Percentiles rank a stretch among this genome's conserved stretches.
Conservation (phyloP, 495 filamentous ascomycete species). For the Hypomontagnella monticulosa region DNA sequence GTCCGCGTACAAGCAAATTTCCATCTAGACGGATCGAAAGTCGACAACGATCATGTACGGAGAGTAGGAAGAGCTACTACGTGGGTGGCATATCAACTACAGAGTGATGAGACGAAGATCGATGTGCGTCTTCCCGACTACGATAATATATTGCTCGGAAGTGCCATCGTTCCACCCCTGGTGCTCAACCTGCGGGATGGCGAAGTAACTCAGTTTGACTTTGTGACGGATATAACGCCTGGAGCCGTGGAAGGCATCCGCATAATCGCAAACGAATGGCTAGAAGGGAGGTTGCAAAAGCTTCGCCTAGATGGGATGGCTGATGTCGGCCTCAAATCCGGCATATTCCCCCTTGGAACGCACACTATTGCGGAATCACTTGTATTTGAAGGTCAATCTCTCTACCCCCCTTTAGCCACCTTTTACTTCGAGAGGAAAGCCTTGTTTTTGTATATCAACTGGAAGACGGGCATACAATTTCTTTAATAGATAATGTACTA, state of each 20-base stretch:
- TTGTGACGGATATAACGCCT: conserved; percentile 76
- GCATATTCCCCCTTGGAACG: conserved; percentile 77
- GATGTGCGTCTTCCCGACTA: conserved; percentile 87
- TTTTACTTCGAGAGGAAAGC: conserved; percentile 62
- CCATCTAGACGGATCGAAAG: conserved; percentile 76
- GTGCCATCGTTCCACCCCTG: conserved; percentile 76
- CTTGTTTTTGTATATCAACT: conserved; percentile 44
- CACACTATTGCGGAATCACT: conserved; percentile 76
- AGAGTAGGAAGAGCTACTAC: conserved; percentile 80
- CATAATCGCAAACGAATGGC: conserved; percentile 85
- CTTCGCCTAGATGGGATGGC: conserved; percentile 76
- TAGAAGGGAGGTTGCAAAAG: conserved; percentile 75
- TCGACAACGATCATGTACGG: conserved; percentile 73
- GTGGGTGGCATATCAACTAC: conserved; percentile 79
- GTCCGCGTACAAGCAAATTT: conserved; percentile 84
- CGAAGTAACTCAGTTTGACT: conserved; percentile 76
- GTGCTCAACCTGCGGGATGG: conserved; percentile 79
- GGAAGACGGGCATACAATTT: conserved; percentile 1
- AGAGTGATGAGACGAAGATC: conserved; percentile 73
- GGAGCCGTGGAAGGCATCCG: conserved; percentile 82
- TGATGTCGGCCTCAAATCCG: conserved; percentile 75
- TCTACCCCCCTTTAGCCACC: conserved; percentile 64
- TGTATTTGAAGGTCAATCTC: conserved; percentile 80
- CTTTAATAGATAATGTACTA: conserved; percentile 38
- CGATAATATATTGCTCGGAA: conserved; percentile 77